phyloP scores from a whole-genome alignment of 2,329 filamentous ascomycete genomes.

The Ceratocystis variospora region DNA sequence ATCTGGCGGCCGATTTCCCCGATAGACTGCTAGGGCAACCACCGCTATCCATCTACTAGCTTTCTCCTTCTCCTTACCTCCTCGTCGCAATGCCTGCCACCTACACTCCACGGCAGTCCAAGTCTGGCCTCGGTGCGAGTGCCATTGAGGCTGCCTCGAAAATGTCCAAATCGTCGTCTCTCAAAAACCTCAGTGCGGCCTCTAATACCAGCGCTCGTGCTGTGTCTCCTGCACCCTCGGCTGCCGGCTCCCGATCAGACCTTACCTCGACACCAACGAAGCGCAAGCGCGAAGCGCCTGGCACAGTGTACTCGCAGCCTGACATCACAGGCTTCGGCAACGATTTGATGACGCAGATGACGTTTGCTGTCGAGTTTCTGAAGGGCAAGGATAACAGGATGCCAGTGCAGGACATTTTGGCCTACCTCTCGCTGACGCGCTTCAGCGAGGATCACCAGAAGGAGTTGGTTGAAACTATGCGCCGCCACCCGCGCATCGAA shows the following conservation, averaged over 20 bases:
- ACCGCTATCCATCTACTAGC: too few relatives aligned
- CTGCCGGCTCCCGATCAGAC: conserved; percentile 27
- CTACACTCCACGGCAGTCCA: conserved; percentile 12
- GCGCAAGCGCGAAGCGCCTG: conserved; percentile 42
- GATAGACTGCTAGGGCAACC: too few relatives aligned
- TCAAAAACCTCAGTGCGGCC: conserved; percentile 39
- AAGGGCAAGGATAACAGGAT: conserved; percentile 57
- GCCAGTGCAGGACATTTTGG: conserved; percentile 61
- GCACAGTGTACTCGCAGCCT: conserved; percentile 60
- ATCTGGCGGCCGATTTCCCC: neutral
- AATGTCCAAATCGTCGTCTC: conserved; percentile 40
- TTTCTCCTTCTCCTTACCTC: neutral
- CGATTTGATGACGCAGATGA: conserved; percentile 75
- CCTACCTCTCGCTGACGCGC: conserved; percentile 60
- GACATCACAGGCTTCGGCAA: conserved; percentile 60
- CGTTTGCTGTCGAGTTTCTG: conserved; percentile 74
- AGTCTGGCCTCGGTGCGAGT: conserved; percentile 10
- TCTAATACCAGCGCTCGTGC: conserved; percentile 34
- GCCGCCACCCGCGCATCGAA: conserved; percentile 46
- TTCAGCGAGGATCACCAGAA: conserved; percentile 48
- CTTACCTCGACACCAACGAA: conserved; percentile 48
- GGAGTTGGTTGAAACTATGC: conserved; percentile 53
- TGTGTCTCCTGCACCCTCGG: conserved; percentile 49
- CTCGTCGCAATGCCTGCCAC: conserved; percentile 8
- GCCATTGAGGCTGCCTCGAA: conserved; percentile 43